Evolutionary conservation across 225 moss, liverwort and hornwort species (phyloP).

Genomic region (Polytrichum formosum): DNA sequence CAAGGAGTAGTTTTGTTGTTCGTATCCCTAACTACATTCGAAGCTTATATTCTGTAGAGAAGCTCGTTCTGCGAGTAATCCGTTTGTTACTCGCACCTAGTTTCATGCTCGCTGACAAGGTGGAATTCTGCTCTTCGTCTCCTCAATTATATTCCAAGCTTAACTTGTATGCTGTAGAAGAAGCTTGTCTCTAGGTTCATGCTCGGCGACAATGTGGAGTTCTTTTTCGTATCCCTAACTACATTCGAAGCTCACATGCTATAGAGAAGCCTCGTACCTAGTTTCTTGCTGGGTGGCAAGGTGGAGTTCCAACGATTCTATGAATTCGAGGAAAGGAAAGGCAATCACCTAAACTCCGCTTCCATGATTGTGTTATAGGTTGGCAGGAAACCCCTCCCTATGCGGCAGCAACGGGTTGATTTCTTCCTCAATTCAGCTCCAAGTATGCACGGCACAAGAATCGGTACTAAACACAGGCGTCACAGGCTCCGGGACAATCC

Average conservation of each 20-base stretch:
- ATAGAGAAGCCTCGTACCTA: background rate
- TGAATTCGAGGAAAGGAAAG: background rate
- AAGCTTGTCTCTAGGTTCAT: too few species aligned
- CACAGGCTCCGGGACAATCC: background rate
- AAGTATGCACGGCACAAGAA: constrained; percentile 13
- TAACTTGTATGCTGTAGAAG: too few species aligned
- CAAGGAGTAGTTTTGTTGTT: too few species aligned
- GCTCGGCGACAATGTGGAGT: too few species aligned
- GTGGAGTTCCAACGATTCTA: background rate
- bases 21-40: too few species aligned
- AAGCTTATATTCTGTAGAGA: too few species aligned
- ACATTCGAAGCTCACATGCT: background rate
- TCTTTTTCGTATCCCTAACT: too few species aligned
- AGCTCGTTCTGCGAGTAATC: too few species aligned
- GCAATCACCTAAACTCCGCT: background rate
- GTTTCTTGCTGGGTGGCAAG: background rate
- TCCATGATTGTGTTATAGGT: constrained; percentile 16
- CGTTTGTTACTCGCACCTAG: too few species aligned
- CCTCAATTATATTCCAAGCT: too few species aligned
- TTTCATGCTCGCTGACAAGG: too few species aligned
- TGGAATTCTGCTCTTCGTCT: too few species aligned
- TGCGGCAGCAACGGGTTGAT: constrained; percentile 29
- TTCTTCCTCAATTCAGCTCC: constrained; percentile 8
- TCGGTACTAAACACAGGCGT: constrained; percentile 7
- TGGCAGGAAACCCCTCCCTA: constrained; percentile 35